These are phyloP conservation scores for Takakia lepidozioides DNA, from an alignment of 225 moss, liverwort and hornwort genomes.

Conservation along the genomic window DNA sequence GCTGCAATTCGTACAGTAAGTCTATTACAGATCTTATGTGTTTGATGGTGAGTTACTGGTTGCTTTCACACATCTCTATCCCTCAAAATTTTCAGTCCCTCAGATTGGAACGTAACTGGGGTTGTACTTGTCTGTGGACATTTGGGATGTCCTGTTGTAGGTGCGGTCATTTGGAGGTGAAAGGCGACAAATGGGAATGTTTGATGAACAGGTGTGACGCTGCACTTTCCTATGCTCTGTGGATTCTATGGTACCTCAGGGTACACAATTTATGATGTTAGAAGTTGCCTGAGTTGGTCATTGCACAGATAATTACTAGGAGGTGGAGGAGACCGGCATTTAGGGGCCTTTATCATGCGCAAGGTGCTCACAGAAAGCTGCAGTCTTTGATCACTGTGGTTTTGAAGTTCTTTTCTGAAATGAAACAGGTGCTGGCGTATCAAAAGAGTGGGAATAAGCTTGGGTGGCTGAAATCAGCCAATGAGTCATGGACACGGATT, in stretches of 20 bases:
- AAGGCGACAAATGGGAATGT: conserved; percentile 84
- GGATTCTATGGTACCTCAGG: too few relatives aligned
- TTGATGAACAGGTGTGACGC: conserved; percentile 67
- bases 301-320: too few relatives aligned
- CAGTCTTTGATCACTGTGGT: neutral
- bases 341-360: too few relatives aligned
- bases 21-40: neutral
- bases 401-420: neutral
- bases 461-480: conserved; percentile 91
- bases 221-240: neutral
- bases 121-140: too few relatives aligned
- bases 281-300: too few relatives aligned
- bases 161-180: conserved; percentile 97
- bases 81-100: too few relatives aligned
- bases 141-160: too few relatives aligned
- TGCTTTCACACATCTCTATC: neutral
- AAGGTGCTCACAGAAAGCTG: neutral
- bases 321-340: too few relatives aligned
- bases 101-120: too few relatives aligned
- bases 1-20: conserved; percentile 91
- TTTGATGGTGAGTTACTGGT: neutral
- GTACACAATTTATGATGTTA: too few relatives aligned
- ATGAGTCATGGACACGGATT: conserved; percentile 97
- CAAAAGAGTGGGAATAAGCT: conserved; percentile 87
- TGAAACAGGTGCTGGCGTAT: conserved; percentile 76